These are phyloP conservation scores for Leucosporidium scottii DNA, from an alignment of 768 basidiomycete genomes.

Conservation along the genomic window DNA sequence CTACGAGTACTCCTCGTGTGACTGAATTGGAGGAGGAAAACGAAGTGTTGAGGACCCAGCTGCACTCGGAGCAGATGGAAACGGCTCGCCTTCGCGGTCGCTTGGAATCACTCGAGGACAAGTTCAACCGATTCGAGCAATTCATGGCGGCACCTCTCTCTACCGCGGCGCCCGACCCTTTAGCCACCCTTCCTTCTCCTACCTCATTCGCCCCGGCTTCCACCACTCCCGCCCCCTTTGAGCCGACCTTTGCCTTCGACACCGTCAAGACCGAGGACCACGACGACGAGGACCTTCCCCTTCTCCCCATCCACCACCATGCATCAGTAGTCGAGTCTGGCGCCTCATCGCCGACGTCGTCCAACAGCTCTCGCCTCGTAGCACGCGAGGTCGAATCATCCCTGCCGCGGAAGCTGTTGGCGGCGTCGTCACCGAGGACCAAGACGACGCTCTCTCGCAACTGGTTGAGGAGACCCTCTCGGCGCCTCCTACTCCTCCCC, in stretches of 20 bases:
- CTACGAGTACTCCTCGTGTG: neutral
- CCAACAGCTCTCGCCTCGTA: conserved; percentile 33
- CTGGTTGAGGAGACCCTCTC: neutral
- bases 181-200: neutral
- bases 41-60: conserved; percentile 23
- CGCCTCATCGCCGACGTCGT: neutral
- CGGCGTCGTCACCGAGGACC: neutral
- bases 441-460: neutral
- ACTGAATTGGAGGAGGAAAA: conserved; percentile 31
- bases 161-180: neutral
- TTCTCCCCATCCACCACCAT: too few relatives aligned
- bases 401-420: conserved; percentile 32
- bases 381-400: conserved; percentile 33
- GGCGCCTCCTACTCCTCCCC: neutral
- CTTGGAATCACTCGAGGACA: conserved; percentile 11
- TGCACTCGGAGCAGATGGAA: conserved; percentile 22
- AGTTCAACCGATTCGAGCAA: conserved; percentile 3
- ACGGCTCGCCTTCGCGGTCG: conserved; percentile 13
- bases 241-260: conserved; percentile 31
- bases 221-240: conserved; percentile 2
- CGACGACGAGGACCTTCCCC: neutral
- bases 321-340: neutral
- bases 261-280: neutral
- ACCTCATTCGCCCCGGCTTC: neutral
- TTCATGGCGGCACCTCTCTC: neutral